Evolutionary conservation across 1,284 basidiomycete species (phyloP).

Genomic region (Boletellus sp.): DNA sequence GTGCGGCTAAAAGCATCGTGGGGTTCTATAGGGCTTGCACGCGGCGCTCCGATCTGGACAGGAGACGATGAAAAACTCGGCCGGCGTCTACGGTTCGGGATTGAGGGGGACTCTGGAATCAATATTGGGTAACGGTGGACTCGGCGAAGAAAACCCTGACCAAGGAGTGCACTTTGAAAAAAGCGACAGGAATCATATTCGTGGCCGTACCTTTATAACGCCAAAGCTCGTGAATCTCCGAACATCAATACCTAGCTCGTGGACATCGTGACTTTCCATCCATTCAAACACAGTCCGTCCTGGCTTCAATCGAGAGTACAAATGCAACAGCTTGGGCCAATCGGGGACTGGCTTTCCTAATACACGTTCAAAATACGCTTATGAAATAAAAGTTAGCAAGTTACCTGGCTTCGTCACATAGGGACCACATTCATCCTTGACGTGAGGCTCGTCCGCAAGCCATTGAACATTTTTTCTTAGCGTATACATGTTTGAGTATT

Average conservation of each 20-base stretch:
- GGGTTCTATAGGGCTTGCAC: conserved; percentile 22
- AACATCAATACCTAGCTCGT: conserved; percentile 79
- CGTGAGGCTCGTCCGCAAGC: conserved; percentile 78
- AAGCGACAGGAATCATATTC: conserved; percentile 1
- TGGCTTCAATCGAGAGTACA: conserved; percentile 85
- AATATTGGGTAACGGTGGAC: conserved; percentile 91
- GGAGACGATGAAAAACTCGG: conserved; percentile 39
- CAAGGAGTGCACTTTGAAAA: neutral
- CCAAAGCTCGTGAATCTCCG: conserved; percentile 96
- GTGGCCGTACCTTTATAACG: conserved; percentile 78
- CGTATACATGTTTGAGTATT: conserved; percentile 97
- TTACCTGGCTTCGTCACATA: conserved; percentile 81
- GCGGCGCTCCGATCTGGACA: conserved; percentile 25
- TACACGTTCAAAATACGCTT: conserved; percentile 6
- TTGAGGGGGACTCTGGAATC: conserved; percentile 37
- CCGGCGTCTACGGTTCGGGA: conserved; percentile 38
- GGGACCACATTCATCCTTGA: conserved; percentile 83
- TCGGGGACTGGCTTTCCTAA: conserved; percentile 57
- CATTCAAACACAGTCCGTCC: conserved; percentile 86
- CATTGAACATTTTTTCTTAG: conserved; percentile 81
- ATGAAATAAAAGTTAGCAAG: conserved; percentile 1
- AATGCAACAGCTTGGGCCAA: conserved; percentile 80
- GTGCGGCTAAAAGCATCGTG: conserved; percentile 24
- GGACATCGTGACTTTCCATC: conserved; percentile 78
- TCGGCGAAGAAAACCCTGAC: conserved; percentile 86